These are phyloP conservation scores for Hypoxylon sp. DNA, from an alignment of 2,329 filamentous ascomycete genomes.

Conservation along the genomic window DNA sequence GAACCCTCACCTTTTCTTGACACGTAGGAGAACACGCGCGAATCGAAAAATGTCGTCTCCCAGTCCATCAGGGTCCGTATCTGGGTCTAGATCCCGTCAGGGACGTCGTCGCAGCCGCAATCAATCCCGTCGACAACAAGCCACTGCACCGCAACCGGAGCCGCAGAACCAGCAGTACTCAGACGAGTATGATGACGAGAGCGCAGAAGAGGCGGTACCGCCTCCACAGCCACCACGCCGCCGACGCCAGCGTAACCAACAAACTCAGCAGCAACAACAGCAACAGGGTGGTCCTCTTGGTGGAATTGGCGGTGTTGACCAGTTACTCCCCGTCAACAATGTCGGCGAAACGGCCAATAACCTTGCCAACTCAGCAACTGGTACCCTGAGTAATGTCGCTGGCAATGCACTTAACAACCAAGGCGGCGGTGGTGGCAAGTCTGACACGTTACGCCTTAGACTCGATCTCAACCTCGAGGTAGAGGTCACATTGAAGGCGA, in stretches of 20 bases:
- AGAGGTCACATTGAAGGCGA: conserved; percentile 88
- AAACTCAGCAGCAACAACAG: conserved; percentile 40
- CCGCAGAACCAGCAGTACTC: conserved; percentile 44
- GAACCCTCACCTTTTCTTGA: neutral
- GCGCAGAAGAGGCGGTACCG: conserved; percentile 49
- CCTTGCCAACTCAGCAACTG: conserved; percentile 50
- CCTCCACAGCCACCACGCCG: conserved; percentile 47
- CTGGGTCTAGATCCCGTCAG: conserved; percentile 39
- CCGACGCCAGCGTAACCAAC: conserved; percentile 43
- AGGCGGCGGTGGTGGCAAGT: conserved; percentile 57
- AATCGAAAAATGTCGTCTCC: conserved; percentile 49
- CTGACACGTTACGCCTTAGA: conserved; percentile 77
- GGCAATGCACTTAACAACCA: conserved; percentile 46
- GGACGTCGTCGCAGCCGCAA: conserved; percentile 52
- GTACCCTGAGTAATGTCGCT: conserved; percentile 50
- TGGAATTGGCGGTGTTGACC: conserved; percentile 48
- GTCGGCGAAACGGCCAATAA: conserved; percentile 53
- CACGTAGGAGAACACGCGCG: neutral
- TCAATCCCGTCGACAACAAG: conserved; percentile 46
- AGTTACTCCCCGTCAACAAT: conserved; percentile 51
- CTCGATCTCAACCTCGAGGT: conserved; percentile 87
- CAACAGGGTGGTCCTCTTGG: conserved; percentile 49
- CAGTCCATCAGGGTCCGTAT: conserved; percentile 45
- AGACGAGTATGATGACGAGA: conserved; percentile 48
- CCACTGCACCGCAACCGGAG: conserved; percentile 47